These are phyloP conservation scores for Globisporangium iwayamae DNA, from an alignment of 352 stramenopile genomes.

Conservation along the genomic window DNA sequence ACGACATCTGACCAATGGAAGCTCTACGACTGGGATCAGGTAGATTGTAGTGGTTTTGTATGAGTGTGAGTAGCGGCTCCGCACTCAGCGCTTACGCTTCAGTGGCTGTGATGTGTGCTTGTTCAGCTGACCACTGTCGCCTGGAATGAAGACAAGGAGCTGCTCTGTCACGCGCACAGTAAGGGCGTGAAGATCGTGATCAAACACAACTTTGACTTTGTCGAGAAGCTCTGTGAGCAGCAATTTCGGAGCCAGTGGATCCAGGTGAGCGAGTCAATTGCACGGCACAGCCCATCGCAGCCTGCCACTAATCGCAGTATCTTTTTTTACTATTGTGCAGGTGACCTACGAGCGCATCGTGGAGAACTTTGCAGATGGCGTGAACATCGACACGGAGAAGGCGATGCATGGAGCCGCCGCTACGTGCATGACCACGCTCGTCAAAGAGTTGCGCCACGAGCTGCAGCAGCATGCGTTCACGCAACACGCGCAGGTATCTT, in stretches of 20 bases:
- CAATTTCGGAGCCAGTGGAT: constrained; percentile 52
- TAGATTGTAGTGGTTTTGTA: not conserved
- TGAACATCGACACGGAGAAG: constrained; percentile 85
- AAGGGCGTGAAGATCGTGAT: constrained; percentile 78
- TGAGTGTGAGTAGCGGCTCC: too few species aligned
- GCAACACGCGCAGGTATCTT: constrained; percentile 44
- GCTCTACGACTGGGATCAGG: constrained; percentile 74
- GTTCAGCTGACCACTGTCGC: constrained; percentile 70
- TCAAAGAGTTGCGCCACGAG: constrained; percentile 60
- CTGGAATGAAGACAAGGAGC: constrained; percentile 79
- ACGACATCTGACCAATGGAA: constrained; percentile 60
- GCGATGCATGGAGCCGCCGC: constrained; percentile 41
- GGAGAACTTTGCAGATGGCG: constrained; percentile 66
- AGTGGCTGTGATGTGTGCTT: not conserved
- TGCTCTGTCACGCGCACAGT: constrained; percentile 77
- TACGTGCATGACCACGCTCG: constrained; percentile 47
- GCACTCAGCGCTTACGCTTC: too few species aligned
- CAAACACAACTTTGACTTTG: constrained; percentile 76
- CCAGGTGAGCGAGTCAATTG: constrained; percentile 14
- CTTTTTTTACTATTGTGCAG: constrained; percentile 15
- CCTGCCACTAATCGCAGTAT: not conserved
- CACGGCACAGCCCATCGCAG: not conserved
- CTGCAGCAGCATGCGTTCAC: constrained; percentile 53
- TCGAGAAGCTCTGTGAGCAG: constrained; percentile 55
- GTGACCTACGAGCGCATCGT: constrained; percentile 58